Evolutionary conservation across 2,329 filamentous ascomycete genomes (phyloP), one percentile per base, ranked within the genome.

Genomic region (Diaporthe sp.): DNA sequence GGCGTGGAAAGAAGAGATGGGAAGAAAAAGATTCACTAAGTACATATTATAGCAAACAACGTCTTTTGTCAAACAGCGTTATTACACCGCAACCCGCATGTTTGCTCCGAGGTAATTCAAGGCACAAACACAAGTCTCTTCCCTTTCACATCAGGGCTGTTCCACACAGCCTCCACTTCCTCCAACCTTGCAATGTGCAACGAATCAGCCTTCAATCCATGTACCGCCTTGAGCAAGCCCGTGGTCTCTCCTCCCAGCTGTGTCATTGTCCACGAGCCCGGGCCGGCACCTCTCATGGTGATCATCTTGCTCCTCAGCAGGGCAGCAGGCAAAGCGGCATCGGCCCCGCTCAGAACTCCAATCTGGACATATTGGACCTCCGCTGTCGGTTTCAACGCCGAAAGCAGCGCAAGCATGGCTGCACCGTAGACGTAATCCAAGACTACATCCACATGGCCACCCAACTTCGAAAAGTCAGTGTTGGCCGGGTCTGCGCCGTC

Each of bases 361-460:
- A 91, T 87, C 69, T 87, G 86, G 15, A 91, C 85, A 78, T 88
- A 90, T 74, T 89, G 88, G 33, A 89, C 82, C 0, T 86, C 83
- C n/a, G 82, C 83, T 40, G 79, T 80, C 1, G 83, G 82, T 47
- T 80, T 82, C 25, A 89, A 78, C 4, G 83, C 83, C 7, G 80
- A 77, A 10, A 90, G 81, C 13, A 87, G 79, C 7, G 84, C 83
- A 15, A 83, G 77, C 0, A 85, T 80, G 22, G 85, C 82, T 0
- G 84, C 81, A 0, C 89, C 89, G 80, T 88, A 91, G 10, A 92
- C 81, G 77, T 90, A 92, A 78, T 92, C 89, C 1, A 92, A 81
- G 4, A 91, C 84, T 3, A 91, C 83, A 75, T 91, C 89, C 42
- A 86, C 86, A 47, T 86, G 61, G 3, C 61, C 45, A n/a, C 45